A percentile compares a stretch with the other conserved stretches of the same genome.
Evolutionary conservation across 2,329 filamentous ascomycete species (phyloP).

Genomic region (Penicillium verrucosum): DNA sequence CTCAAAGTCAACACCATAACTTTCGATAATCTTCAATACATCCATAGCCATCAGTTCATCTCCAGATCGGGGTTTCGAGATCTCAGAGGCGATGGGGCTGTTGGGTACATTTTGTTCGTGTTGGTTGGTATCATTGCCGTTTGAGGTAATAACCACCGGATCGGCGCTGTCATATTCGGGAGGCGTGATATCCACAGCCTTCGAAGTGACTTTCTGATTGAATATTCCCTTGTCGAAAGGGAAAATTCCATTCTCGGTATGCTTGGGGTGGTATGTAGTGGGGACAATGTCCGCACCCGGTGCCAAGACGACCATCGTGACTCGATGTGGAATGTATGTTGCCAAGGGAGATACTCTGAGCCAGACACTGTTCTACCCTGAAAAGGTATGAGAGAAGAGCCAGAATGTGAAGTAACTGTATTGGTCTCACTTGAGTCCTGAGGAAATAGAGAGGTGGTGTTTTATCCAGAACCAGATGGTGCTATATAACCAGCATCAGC

Average conservation of each 20-base stretch:
- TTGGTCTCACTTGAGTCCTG: neutral
- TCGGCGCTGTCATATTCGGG: constrained; percentile 10
- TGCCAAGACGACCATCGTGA: constrained; percentile 19
- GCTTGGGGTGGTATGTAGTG: constrained; percentile 4
- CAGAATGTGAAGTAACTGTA: neutral
- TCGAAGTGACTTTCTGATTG: neutral
- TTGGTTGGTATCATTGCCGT: constrained; percentile 12
- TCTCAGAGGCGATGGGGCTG: neutral
- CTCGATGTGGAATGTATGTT: neutral
- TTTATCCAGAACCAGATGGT: constrained; percentile 6
- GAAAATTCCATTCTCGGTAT: constrained; percentile 6
- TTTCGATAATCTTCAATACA: constrained; percentile 25
- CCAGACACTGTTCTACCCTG: neutral
- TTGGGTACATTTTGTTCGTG: constrained; percentile 7
- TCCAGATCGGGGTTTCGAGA: neutral
- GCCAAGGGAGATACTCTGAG: constrained; percentile 1
- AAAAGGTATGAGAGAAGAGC: neutral
- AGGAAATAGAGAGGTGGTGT: neutral
- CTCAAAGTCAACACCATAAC: constrained; percentile 29
- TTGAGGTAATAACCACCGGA: constrained; percentile 11
- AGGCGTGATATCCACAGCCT: neutral
- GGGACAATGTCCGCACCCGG: constrained; percentile 13
- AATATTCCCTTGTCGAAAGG: neutral
- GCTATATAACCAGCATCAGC: constrained; percentile 19
- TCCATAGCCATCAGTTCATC: constrained; percentile 15